Percentiles rank a stretch among this genome's conserved stretches.
Conservation (phyloP, 495 filamentous ascomycete genomes). For the Hypoxylon cercidicola region DNA sequence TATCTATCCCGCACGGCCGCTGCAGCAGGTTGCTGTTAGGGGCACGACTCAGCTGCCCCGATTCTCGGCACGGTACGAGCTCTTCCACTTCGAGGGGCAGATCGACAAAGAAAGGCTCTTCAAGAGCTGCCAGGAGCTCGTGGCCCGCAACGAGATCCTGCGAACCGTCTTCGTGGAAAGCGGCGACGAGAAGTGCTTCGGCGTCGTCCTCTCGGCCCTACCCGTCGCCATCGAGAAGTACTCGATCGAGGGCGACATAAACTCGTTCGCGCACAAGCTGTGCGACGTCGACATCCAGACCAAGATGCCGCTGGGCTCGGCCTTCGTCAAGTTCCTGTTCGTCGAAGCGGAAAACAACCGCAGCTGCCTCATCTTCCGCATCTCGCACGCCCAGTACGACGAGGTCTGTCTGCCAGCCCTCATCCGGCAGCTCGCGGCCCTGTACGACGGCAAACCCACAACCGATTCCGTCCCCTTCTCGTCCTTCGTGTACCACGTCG, state of each 20-base stretch:
- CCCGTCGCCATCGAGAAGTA: conserved; percentile 63
- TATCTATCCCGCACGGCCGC: conserved; percentile 69
- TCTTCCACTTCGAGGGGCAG: conserved; percentile 47
- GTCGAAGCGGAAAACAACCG: conserved; percentile 60
- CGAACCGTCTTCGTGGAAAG: conserved; percentile 74
- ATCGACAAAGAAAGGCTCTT: conserved; percentile 46
- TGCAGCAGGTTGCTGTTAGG: conserved; percentile 71
- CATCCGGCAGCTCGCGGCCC: conserved; percentile 55
- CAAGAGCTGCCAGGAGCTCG: conserved; percentile 52
- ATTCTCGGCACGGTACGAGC: conserved; percentile 56
- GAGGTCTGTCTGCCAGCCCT: conserved; percentile 74
- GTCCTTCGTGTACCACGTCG: conserved; percentile 63
- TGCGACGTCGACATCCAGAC: conserved; percentile 62
- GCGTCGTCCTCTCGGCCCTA: conserved; percentile 69
- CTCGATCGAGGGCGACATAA: conserved; percentile 63
- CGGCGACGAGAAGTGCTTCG: conserved; percentile 65
- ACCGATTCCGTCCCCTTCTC: conserved; percentile 66
- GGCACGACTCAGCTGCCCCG: conserved; percentile 65
- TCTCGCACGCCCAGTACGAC: conserved; percentile 82
- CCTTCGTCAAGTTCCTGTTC: conserved; percentile 70
- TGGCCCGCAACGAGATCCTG: conserved; percentile 71
- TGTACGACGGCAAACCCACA: conserved; percentile 45
- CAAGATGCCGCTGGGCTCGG: conserved; percentile 67
- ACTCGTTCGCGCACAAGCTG: conserved; percentile 61
- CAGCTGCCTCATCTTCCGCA: conserved; percentile 70